A percentile compares a stretch with the other conserved stretches of the same genome.
These are phyloP conservation scores for Coelastrella sp. DNA, from an alignment of 139 green algal genomes.

Conservation along the genomic window DNA sequence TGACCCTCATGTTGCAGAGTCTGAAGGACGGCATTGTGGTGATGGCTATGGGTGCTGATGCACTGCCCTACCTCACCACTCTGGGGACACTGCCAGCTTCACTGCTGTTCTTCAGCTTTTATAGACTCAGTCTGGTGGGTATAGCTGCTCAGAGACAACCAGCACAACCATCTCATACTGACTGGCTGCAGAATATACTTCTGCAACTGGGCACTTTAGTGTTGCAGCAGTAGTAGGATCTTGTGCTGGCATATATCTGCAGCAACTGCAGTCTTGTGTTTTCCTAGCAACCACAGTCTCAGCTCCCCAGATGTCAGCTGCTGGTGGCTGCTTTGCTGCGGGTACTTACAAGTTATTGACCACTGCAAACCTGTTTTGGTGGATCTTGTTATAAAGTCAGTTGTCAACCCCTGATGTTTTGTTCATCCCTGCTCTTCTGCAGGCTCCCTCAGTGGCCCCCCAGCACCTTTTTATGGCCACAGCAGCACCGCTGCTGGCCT, in stretches of 20 bases:
- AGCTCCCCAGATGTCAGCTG: too few relatives aligned
- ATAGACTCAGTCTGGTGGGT: conserved; percentile 23
- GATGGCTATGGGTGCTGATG: conserved; percentile 20
- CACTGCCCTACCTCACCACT: conserved; percentile 12
- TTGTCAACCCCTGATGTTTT: neutral
- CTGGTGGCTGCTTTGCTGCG: too few relatives aligned
- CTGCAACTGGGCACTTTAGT: neutral
- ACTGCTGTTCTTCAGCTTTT: conserved; percentile 36
- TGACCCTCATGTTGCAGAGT: neutral
- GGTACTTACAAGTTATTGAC: too few relatives aligned
- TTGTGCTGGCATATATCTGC: neutral
- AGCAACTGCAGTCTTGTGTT: too few relatives aligned
- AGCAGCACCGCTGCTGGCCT: conserved; percentile 70
- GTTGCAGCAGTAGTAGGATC: too few relatives aligned
- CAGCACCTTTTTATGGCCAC: conserved; percentile 74
- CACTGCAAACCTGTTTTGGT: too few relatives aligned
- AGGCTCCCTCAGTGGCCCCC: conserved; percentile 63
- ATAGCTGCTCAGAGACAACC: neutral
- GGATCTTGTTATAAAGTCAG: too few relatives aligned
- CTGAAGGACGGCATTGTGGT: conserved; percentile 36
- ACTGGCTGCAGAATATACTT: neutral
- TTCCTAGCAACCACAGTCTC: too few relatives aligned
- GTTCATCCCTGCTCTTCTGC: neutral
- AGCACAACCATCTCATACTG: neutral
- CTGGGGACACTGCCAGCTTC: conserved; percentile 17